Evolutionary conservation across 177 flowering plant species (phyloP), one percentile per base, ranked within the genome.

Genomic region (Vitis hybrid): DNA sequence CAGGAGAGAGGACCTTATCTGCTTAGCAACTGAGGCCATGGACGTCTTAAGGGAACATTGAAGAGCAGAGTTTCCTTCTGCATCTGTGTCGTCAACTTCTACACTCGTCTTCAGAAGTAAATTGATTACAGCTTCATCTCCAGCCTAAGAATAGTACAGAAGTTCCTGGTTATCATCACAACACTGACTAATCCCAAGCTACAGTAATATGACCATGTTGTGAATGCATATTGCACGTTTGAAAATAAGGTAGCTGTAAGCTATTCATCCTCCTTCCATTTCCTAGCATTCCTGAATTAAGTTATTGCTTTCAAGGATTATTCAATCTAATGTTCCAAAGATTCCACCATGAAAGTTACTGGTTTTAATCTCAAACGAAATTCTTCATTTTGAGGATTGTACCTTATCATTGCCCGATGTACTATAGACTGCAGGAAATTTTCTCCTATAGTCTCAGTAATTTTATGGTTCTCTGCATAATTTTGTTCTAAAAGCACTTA

Each of bases 21-120:
- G 82, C 65, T 77, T 71, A 1, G 63, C 31, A 57, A 39, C 55
- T 50, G 82, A 70, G 11, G 20, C 53, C 58, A 60, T 68, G 22
- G 70, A 61, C 20, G 66, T 56, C 72, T 80, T 82, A 12, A 87
- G 77, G 65, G 76, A 73, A 80, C 80, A 86, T 64, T 84, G 88
- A 64, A 87, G 88, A 22, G 88, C 86, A 61, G 88, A 61, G 68
- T 86, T 86, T 22, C 89, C 89, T 54, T 84, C 87, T 16, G 74
- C 71, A 60, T 87, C 91, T 16, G 70, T 65, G 14, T 78, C 89
- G 63, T 77, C 77, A 5, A 87, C 65, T 13, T 84, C 80, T 15
- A 80, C 66, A 26, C 68, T 79, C 3, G 85, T 80, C 66, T 82
- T 79, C 29, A 87, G 76, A 64, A 87, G 78, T 70, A 87, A 69